These are phyloP conservation scores for Cyberlindnera xylosilytica DNA, from an alignment of 805 yeast species.

Conservation along the genomic window DNA sequence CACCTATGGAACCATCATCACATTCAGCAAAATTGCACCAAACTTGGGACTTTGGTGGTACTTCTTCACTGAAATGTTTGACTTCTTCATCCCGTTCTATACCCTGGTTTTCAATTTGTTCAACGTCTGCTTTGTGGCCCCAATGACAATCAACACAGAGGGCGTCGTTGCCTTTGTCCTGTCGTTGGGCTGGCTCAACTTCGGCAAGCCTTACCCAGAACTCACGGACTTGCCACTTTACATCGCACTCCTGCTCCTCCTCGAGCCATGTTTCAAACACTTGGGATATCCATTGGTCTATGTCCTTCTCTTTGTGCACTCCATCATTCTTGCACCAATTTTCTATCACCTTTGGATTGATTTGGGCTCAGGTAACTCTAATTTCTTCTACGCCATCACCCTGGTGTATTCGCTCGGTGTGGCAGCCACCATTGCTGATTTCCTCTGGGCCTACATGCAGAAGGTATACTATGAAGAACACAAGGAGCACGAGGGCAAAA, in stretches of 20 bases:
- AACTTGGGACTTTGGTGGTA: conserved; percentile 99
- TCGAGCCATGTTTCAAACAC: conserved; percentile 43
- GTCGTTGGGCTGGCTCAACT: conserved; percentile 49
- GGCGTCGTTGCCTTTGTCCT: conserved; percentile 55
- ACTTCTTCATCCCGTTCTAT: conserved; percentile 80
- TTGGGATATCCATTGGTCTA: conserved; percentile 47
- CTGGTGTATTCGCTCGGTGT: conserved; percentile 73
- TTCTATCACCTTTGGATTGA: conserved; percentile 94
- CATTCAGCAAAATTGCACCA: conserved; percentile 73
- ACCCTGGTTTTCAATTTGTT: conserved; percentile 79
- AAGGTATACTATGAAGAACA: conserved; percentile 17
- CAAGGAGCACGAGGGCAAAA: conserved; percentile 4
- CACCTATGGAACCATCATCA: conserved; percentile 55
- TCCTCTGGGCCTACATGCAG: conserved; percentile 61
- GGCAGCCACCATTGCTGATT: conserved; percentile 65
- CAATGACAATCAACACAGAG: conserved; percentile 72
- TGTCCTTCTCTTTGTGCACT: conserved; percentile 50
- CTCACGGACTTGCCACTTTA: conserved; percentile 70
- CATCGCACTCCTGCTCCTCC: conserved; percentile 44
- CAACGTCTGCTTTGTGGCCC: conserved; percentile 61
- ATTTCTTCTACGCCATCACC: conserved; percentile 93
- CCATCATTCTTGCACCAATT: conserved; percentile 73
- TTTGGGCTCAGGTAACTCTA: conserved; percentile 91
- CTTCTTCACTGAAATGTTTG: conserved; percentile 92
- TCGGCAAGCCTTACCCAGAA: conserved; percentile 84